Conservation (phyloP, 2,329 filamentous ascomycete species). For the Volutella citrinella region DNA sequence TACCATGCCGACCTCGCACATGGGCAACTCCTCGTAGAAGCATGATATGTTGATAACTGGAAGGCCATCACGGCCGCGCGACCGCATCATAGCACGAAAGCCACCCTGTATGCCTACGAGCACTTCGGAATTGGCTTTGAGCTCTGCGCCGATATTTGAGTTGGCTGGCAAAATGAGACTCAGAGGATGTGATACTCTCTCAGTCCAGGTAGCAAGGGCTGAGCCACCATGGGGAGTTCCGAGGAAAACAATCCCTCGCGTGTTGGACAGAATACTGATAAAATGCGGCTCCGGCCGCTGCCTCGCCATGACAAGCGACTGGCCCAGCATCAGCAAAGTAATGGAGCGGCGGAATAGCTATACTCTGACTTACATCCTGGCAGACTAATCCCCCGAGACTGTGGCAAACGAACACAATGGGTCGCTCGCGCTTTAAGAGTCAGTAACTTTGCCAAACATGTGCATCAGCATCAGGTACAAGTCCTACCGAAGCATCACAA, state of each 20-base stretch:
- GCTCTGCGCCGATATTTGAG: constrained; percentile 7
- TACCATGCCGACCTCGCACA: no score
- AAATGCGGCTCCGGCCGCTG: constrained; percentile 12
- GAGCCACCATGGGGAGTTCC: constrained; percentile 17
- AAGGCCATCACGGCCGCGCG: not conserved
- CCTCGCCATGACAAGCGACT: constrained; percentile 12
- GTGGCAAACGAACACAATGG: constrained; percentile 18
- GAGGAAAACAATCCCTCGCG: constrained; percentile 13
- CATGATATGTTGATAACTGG: constrained; percentile 12
- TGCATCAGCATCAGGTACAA: no score
- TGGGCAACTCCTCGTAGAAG: constrained; percentile 18
- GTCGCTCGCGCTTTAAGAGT: constrained; percentile 1
- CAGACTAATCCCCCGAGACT: constrained; percentile 16
- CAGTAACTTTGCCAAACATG: not conserved
- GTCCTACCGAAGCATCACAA: constrained; percentile 6
- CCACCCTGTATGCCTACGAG: constrained; percentile 10
- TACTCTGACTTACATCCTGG: constrained; percentile 15
- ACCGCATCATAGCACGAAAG: constrained; percentile 10
- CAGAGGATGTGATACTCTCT: constrained; percentile 7
- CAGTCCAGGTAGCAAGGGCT: constrained; percentile 12
- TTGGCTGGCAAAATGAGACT: constrained; percentile 16
- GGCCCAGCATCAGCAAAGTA: not conserved
- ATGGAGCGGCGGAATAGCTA: rapidly evolving
- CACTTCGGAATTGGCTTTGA: constrained; percentile 13
- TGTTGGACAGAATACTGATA: constrained; percentile 5